Conservation (phyloP, 495 filamentous ascomycete species). For the Talaromyces proteolyticus region DNA sequence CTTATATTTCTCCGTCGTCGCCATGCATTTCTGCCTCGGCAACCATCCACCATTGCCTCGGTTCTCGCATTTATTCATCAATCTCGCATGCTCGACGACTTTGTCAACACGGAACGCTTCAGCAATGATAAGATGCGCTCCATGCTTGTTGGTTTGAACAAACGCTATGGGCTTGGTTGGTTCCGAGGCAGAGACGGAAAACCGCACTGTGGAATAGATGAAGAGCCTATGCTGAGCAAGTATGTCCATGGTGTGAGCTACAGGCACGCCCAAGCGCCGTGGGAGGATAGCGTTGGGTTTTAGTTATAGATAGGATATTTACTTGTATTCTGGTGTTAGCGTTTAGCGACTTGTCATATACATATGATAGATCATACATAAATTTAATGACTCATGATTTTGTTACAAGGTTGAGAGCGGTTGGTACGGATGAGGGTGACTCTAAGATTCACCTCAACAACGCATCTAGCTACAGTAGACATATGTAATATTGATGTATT, state of each 20-base stretch:
- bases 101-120: slow-evolving; percentile 59
- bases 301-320: neutral
- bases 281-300: slow-evolving; percentile 8
- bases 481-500: too few species aligned
- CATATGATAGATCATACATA: too few species aligned
- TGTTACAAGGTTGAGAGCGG: too few species aligned
- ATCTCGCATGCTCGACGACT: slow-evolving; percentile 66
- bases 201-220: slow-evolving; percentile 63
- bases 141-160: slow-evolving; percentile 44
- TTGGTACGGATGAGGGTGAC: too few species aligned
- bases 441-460: too few species aligned
- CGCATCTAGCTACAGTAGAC: too few species aligned
- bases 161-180: slow-evolving; percentile 70
- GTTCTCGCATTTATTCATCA: slow-evolving; percentile 71
- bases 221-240: slow-evolving; percentile 55
- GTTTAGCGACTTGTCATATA: too few species aligned
- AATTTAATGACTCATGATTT: too few species aligned
- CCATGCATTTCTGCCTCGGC: slow-evolving; percentile 61
- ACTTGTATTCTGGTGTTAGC: neutral
- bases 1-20: slow-evolving; percentile 50
- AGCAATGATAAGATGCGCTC: slow-evolving; percentile 48
- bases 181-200: slow-evolving; percentile 60
- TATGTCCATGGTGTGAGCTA: slow-evolving; percentile 52
- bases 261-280: slow-evolving; percentile 11
- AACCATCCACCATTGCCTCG: slow-evolving; percentile 66